Evolutionary conservation across 1,284 basidiomycete species (phyloP).

Genomic region (Pisolithus thermaeus): DNA sequence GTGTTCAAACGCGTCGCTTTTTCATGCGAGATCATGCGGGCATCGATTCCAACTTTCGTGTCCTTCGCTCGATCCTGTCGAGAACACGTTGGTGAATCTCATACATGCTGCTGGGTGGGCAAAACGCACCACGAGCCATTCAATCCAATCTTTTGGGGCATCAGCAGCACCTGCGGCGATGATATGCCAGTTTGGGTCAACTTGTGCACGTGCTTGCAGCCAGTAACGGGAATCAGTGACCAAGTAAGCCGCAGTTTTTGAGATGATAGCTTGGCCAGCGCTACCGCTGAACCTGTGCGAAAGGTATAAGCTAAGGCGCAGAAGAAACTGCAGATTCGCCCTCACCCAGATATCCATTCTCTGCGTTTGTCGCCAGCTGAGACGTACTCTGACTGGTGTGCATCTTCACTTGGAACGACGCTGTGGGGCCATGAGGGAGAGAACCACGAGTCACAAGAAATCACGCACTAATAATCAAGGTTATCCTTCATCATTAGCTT

Average conservation of each 20-base stretch:
- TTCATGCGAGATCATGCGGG: slow-evolving; percentile 78
- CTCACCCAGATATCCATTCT: slow-evolving; percentile 79
- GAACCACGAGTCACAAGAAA: slow-evolving; percentile 5
- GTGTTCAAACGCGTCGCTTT: slow-evolving; percentile 57
- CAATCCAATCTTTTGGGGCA: slow-evolving; percentile 69
- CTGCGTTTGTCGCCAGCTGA: slow-evolving; percentile 76
- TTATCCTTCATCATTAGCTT: slow-evolving; percentile 67
- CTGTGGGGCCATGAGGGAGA: slow-evolving; percentile 29
- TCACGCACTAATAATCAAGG: slow-evolving; percentile 81
- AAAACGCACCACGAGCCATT: slow-evolving; percentile 60
- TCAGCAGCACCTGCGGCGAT: slow-evolving; percentile 58
- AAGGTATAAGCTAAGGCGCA: slow-evolving; percentile 3
- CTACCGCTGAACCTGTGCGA: slow-evolving; percentile 72
- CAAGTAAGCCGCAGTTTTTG: slow-evolving; percentile 60
- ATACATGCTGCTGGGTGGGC: neutral
- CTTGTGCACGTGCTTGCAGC: slow-evolving; percentile 73
- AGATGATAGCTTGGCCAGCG: slow-evolving; percentile 79
- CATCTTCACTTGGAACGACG: slow-evolving; percentile 79
- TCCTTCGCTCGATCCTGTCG: slow-evolving; percentile 46
- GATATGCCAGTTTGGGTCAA: slow-evolving; percentile 76
- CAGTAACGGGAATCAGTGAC: slow-evolving; percentile 90
- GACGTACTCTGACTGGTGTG: slow-evolving; percentile 87
- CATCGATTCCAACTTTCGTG: slow-evolving; percentile 79
- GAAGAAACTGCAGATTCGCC: slow-evolving; percentile 5
- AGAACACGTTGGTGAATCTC: slow-evolving; percentile 7